Conservation (phyloP, 805 yeast genomes). For the Wickerhamiella azyma region DNA sequence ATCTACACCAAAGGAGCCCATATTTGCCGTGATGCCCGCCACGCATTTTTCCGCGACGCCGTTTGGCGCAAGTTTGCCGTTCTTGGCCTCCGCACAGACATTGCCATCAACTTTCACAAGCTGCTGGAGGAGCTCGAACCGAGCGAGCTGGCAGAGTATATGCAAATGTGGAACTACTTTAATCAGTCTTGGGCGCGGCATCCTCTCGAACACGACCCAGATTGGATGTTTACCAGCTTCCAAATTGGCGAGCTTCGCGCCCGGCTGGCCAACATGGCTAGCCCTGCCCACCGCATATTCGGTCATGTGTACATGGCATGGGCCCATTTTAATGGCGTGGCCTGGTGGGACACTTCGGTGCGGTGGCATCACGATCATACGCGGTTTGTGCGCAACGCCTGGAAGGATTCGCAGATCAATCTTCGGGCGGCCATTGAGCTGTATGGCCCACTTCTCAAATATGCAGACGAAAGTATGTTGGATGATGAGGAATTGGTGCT, state of each 20-base stretch:
- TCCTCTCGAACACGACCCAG: background rate
- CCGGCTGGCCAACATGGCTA: background rate
- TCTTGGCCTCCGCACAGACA: background rate
- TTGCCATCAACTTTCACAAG: background rate
- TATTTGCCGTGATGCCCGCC: background rate
- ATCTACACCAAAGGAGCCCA: background rate
- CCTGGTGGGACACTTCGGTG: background rate
- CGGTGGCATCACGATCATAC: background rate
- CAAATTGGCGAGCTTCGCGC: background rate
- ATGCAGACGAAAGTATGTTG: background rate
- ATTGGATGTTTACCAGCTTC: background rate
- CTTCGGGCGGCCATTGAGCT: background rate
- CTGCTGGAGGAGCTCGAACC: background rate
- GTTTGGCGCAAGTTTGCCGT: background rate
- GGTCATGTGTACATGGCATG: background rate
- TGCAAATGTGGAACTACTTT: background rate
- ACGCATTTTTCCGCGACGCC: background rate
- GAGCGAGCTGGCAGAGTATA: background rate
- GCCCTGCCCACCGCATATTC: background rate
- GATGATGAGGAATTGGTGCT: background rate
- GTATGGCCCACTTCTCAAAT: background rate
- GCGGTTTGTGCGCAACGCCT: background rate
- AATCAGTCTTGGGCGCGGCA: background rate
- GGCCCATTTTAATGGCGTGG: background rate
- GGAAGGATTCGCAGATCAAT: background rate